These are phyloP conservation scores for Trichoderma reesei DNA, from an alignment of 495 filamentous ascomycete species.

Conservation along the genomic window DNA sequence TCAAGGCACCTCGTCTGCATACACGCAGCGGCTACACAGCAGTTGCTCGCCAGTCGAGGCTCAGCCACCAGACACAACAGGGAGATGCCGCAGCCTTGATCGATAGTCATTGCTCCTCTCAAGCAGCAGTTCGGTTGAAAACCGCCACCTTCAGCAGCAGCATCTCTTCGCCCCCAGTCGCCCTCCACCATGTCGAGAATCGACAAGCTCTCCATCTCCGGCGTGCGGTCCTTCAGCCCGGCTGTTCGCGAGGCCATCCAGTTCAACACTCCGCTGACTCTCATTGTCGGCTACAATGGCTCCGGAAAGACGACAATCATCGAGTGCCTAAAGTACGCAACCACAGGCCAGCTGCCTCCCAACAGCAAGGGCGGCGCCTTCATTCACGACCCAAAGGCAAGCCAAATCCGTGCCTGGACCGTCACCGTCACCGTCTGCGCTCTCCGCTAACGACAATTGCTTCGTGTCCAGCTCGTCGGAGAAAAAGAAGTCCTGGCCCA, in stretches of 20 bases:
- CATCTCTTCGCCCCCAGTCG: too few relatives aligned
- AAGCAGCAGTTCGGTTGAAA: background rate
- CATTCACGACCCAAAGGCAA: constrained; percentile 88
- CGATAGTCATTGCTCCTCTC: background rate
- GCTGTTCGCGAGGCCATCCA: constrained; percentile 67
- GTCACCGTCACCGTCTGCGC: background rate
- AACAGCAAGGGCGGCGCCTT: constrained; percentile 93
- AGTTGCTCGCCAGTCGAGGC: too few relatives aligned
- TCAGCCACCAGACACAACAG: too few relatives aligned
- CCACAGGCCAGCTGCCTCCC: constrained; percentile 85
- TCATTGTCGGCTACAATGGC: constrained; percentile 95
- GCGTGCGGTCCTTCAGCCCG: constrained; percentile 88
- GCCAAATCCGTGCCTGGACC: background rate
- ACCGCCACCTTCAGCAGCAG: too few relatives aligned
- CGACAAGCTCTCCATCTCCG: constrained; percentile 78
- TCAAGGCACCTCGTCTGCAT: too few relatives aligned
- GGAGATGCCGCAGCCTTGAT: background rate
- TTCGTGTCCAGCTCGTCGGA: constrained; percentile 51
- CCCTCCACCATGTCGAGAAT: constrained; percentile 62
- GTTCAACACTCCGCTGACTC: constrained; percentile 80
- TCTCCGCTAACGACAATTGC: background rate
- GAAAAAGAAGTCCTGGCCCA: constrained; percentile 88
- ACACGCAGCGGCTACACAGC: too few relatives aligned
- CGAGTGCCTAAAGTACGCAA: constrained; percentile 97
- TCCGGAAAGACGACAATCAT: constrained; percentile 99